Evolutionary conservation across 192 early-diverging fungal species (phyloP), one percentile per base, ranked within the genome.

Genomic region (Funneliformis geosporum): DNA sequence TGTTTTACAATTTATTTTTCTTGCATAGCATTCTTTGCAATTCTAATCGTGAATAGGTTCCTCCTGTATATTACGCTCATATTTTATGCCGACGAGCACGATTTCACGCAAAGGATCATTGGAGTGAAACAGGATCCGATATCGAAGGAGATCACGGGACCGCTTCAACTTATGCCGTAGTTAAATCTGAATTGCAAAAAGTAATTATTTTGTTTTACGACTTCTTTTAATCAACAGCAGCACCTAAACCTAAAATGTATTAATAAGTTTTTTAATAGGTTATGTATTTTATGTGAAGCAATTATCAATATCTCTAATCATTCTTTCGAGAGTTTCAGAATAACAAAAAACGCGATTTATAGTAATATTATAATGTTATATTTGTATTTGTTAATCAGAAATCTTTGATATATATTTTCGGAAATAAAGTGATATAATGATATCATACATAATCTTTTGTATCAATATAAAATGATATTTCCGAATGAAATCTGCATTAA

Each of bases 51-150:
- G 25, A 39, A 40, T n/a, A 68, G 70, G 84, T 91, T 0, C 95
- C 96, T 12, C 94, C 96, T 0, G 96, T 92, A 5, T 99, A 97
- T 87, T 97, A 98, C 81, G 96, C 96, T 16, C 93, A 98, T 84
- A 82, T 97, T n/a, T 92, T 97, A 5, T 93, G 94, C 23, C 90
- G 90, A n/a, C 87, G 95, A 27, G 96, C 95, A 2, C 90, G 96
- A 60, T 96, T 93, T 89, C 96, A 97, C 79, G 82, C 87, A 18
- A 84, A 84, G 8, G 92, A 91, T 16, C 91, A 79, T 25, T 89
- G 83, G 81, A 81, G 79, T 46, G 86, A 89, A 25, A 81, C 82
- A 25, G 83, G 82, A 42, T 65, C 80, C 12, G 18, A 6, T 18
- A 55, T 62, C 16, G 81, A 50, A 43, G 67, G 42, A 66, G 50